Evolutionary conservation across 352 stramenopile species (phyloP), one percentile per base, ranked within the genome.

Genomic region (Plasmopara halstedii): DNA sequence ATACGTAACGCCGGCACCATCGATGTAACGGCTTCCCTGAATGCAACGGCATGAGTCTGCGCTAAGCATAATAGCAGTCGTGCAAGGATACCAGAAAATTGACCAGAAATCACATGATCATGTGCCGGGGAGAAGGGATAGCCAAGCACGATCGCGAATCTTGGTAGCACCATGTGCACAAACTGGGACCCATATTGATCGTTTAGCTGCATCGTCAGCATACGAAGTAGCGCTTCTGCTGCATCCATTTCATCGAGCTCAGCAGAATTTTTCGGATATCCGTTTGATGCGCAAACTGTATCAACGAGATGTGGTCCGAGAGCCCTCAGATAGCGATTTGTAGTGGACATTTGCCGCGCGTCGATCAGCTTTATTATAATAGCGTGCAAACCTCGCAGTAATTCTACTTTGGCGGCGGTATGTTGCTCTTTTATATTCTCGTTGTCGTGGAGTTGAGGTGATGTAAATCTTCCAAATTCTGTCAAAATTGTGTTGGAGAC

Each of bases 81-180:
- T 1, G 62, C 57, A 19, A 85, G 21, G 11, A 67, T 55, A 4
- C 31, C 38, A 3, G 56, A 38, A 13, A 61, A 49, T 50, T 73
- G 62, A 3, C 37, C 26, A 23, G 45, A 21, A 14, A 58, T 49
- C 19, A 31, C 27, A 22, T 53, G 54, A 6, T 62, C 50, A 26
- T 23, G 13, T 37, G 25, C 29, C 44, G 46, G 39, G 21, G 51
- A 11, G 19, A 41, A 2, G 10, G 43, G 42, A 38, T 62, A 29
- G 18, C 47, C 53, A 5, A 84, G 52, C 13, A 86, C 29, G 23
- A 19, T 37, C 6, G 65, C 62, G 23, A 90, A 46, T 53, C 69
- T 70, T 4, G 79, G 71, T 6, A 88, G 60, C 42, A 88, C 46
- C 34, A 88, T 54, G 14, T 61, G 53, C 19, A 88, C 79, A 50